Evolutionary conservation across 257 asterid species (phyloP).

Genomic region (Nicotiana attenuata): DNA sequence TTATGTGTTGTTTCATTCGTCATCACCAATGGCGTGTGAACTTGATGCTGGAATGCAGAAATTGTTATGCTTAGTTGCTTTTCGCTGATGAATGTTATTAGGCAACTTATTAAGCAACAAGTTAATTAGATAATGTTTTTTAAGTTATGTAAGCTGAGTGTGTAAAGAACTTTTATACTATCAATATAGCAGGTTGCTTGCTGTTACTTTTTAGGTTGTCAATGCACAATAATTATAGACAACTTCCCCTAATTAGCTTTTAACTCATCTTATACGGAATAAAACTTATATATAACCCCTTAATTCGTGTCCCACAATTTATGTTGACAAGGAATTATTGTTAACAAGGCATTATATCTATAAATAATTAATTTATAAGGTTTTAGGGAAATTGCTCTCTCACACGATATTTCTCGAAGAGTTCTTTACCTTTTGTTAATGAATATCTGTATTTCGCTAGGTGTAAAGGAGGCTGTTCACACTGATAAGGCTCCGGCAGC

Average conservation of each 20-base stretch:
- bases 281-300: background rate
- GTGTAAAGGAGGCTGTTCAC: conserved; percentile 63
- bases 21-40: background rate
- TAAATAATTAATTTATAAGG: background rate
- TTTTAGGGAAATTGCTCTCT: background rate
- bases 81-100: background rate
- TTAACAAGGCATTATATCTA: background rate
- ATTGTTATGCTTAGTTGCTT: background rate
- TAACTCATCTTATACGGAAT: no score
- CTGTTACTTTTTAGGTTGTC: background rate
- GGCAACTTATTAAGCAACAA: background rate
- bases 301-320: background rate
- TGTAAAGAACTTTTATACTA: background rate
- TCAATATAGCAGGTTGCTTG: background rate
- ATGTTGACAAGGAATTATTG: background rate
- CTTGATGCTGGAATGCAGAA: background rate
- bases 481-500: conserved; percentile 97
- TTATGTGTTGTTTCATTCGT: no score
- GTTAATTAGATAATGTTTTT: background rate
- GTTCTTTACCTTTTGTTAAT: background rate
- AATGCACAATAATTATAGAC: background rate
- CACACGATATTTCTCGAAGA: background rate
- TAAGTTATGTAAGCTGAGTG: background rate
- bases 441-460: background rate
- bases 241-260: background rate